Percentiles rank a stretch among this genome's conserved stretches.
phyloP scores from a whole-genome alignment of 2,329 filamentous ascomycete genomes.

The Pezicula rhizophila region DNA sequence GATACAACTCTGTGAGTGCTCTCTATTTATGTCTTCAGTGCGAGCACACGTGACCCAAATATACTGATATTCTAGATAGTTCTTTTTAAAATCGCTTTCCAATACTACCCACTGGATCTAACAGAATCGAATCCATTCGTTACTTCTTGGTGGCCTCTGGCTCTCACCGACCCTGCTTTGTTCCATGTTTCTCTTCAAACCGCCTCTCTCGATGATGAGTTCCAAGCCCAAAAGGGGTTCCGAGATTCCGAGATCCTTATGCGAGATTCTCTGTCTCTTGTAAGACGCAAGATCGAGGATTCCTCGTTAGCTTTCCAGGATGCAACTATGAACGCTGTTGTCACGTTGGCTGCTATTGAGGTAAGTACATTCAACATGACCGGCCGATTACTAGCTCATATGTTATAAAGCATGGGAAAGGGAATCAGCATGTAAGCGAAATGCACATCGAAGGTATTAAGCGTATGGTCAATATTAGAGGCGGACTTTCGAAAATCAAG shows the following conservation, averaged over 20 bases:
- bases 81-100: constrained; percentile 50
- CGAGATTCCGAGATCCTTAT: constrained; percentile 48
- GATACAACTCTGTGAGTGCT: constrained; percentile 46
- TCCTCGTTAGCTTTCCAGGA: constrained; percentile 42
- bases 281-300: constrained; percentile 44
- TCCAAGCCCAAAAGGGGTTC: constrained; percentile 45
- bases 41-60: constrained; percentile 6
- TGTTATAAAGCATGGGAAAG: constrained; percentile 42
- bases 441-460: constrained; percentile 47
- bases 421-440: constrained; percentile 36
- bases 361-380: constrained; percentile 27
- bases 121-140: constrained; percentile 51
- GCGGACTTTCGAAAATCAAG: constrained; percentile 42
- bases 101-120: constrained; percentile 53
- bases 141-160: constrained; percentile 54
- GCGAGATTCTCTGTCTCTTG: constrained; percentile 47
- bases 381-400: constrained; percentile 1
- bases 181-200: constrained; percentile 56
- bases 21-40: not conserved
- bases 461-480: constrained; percentile 40
- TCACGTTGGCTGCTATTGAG: constrained; percentile 52
- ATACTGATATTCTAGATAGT: constrained; percentile 31
- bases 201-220: constrained; percentile 49
- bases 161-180: constrained; percentile 47
- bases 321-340: constrained; percentile 49